Conservation (phyloP, 1,139 yeast genomes). For the Magnusiomyces paraingens region DNA sequence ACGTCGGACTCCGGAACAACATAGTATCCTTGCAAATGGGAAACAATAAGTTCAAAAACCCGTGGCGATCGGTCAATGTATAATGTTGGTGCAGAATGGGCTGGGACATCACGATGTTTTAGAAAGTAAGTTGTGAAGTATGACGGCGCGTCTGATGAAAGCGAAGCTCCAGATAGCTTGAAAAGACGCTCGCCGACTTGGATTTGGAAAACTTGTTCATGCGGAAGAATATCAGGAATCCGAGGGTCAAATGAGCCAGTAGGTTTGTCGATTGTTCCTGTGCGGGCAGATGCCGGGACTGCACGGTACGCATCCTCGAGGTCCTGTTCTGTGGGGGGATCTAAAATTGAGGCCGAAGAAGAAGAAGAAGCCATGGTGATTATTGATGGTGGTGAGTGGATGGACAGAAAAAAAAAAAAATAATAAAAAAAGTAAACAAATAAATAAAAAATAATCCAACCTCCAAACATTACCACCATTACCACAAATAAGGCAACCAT, state of each 20-base stretch:
- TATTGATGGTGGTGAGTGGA: neutral
- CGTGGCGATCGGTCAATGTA: conserved; percentile 73
- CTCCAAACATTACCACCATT: neutral
- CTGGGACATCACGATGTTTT: conserved; percentile 24
- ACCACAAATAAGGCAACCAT: neutral
- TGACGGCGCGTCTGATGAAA: conserved; percentile 63
- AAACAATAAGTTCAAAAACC: conserved; percentile 58
- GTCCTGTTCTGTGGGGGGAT: neutral
- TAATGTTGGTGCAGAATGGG: conserved; percentile 37
- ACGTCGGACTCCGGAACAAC: conserved; percentile 52
- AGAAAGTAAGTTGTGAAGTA: conserved; percentile 43
- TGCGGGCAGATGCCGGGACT: conserved; percentile 7
- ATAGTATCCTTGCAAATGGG: conserved; percentile 66
- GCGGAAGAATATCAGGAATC: conserved; percentile 57
- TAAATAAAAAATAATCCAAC: neutral
- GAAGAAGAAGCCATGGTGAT: neutral
- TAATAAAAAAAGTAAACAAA: too few relatives aligned
- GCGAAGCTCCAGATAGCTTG: conserved; percentile 65
- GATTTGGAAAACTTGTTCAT: conserved; percentile 59
- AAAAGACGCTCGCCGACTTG: conserved; percentile 58
- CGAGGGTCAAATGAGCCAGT: conserved; percentile 37
- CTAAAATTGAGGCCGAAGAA: neutral
- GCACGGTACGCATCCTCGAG: conserved; percentile 8
- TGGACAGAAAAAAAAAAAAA: neutral
- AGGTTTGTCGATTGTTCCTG: conserved; percentile 19